Evolutionary conservation across 2,329 filamentous ascomycete genomes (phyloP), one percentile per base, ranked within the genome.

Genomic region (Calonectria pseudoreteaudii): DNA sequence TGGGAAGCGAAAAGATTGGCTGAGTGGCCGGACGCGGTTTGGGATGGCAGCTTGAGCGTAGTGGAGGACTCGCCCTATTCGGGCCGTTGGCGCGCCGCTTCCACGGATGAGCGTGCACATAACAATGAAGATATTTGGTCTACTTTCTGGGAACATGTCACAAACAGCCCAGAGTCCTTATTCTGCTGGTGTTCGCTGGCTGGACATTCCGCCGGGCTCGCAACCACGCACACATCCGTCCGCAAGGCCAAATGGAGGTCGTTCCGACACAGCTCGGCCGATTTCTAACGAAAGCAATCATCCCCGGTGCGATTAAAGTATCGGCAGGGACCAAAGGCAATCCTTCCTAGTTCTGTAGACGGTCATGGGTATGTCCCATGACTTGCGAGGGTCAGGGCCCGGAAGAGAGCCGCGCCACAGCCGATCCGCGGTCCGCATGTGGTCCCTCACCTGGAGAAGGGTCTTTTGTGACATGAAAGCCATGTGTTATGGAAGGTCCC

Each of bases 51-150:
- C 72, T 62, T 73, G 68, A 68, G 67, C 73, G 67, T 75, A 76
- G 53, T 64, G 58, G 74, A 75, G 64, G 68, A 69, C 66, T 70
- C 50, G 58, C 69, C 71, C 75, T 80, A 80, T 80, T 80, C 79
- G 79, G 79, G 79, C 79, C 79, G 79, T 80, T 80, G 66, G 66
- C 71, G 66, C 47, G 73, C 68, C 75, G 70, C 67, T 62, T 71
- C 47, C 28, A 10, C 38, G 31, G 30, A 56, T 64, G 69, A 23
- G 26, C 30, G 23, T 44, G 31, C 53, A 26, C 44, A 47, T 47
- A 36, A n/a, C 31, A 26, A 44, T 20, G 64, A 36, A 50, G 28
- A 23, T 14, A 16, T 60, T 28, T 16, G 36, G 14, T 18, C 26
- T 7, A 28, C 3, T 62, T 28, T 28, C 34, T 20, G 23, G 36